Evolutionary conservation across 2,329 filamentous ascomycete genomes (phyloP).

Genomic region (Dactylellina drechsleri): DNA sequence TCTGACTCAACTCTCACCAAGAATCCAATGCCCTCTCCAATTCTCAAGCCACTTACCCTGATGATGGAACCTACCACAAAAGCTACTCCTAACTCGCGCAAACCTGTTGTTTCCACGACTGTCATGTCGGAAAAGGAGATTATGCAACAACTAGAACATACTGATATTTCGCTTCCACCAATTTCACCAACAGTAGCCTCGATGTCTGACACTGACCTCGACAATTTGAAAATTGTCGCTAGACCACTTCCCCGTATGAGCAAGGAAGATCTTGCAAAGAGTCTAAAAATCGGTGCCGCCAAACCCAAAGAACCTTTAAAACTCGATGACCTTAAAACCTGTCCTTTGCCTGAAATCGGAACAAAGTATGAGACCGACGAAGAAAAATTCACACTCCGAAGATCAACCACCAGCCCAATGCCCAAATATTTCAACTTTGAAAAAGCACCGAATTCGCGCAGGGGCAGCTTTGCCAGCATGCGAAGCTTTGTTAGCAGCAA

Average conservation of each 20-base stretch:
- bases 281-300: conserved; percentile 1
- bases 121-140: conserved; percentile 53
- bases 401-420: conserved; percentile 36
- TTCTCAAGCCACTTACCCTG: background rate
- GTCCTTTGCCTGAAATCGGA: conserved; percentile 22
- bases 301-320: conserved; percentile 23
- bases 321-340: background rate
- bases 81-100: conserved; percentile 37
- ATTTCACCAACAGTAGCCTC: conserved; percentile 44
- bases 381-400: conserved; percentile 24
- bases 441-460: conserved; percentile 34
- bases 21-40: conserved; percentile 1
- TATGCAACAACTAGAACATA: conserved; percentile 37
- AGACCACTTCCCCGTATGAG: conserved; percentile 29
- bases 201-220: conserved; percentile 47
- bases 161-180: conserved; percentile 41
- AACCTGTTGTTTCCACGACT: conserved; percentile 29
- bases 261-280: conserved; percentile 40
- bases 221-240: conserved; percentile 25
- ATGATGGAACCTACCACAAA: conserved; percentile 7
- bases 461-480: conserved; percentile 39
- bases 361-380: conserved; percentile 39
- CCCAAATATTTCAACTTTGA: conserved; percentile 52
- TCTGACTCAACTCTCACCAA: conserved; percentile 23
- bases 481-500: conserved; percentile 44